A percentile compares a stretch with the other conserved stretches of the same genome.
Evolutionary conservation across 208 protist species (phyloP).

Genomic region (Leishmania gerbilli): DNA sequence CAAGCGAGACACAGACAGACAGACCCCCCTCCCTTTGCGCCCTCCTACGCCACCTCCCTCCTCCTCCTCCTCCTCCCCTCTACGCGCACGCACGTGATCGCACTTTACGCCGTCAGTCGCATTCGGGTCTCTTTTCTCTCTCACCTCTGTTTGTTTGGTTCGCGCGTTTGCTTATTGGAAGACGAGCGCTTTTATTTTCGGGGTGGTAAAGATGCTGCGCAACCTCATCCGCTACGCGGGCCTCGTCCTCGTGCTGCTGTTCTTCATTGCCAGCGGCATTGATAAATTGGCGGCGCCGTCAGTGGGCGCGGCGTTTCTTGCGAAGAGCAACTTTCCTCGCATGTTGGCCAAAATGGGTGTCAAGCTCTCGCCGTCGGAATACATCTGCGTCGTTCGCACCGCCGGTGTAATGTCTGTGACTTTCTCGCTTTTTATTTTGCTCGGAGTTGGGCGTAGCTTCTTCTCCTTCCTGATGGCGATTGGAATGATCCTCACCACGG

Average conservation of each 20-base stretch:
- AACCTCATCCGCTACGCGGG: constrained; percentile 65
- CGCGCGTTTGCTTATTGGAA: not conserved
- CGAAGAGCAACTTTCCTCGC: constrained; percentile 70
- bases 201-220: constrained; percentile 30
- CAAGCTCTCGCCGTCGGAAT: constrained; percentile 37
- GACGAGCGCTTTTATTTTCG: not conserved
- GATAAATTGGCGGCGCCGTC: constrained; percentile 53
- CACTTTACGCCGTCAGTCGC: not conserved
- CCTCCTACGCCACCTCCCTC: not conserved
- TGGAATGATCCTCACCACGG: constrained; percentile 44
- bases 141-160: not conserved
- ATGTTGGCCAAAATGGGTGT: constrained; percentile 39
- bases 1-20: not conserved
- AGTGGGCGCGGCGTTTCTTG: constrained; percentile 42
- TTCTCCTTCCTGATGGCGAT: constrained; percentile 77
- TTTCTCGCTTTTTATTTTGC: constrained; percentile 81
- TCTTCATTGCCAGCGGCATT: constrained; percentile 64
- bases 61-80: not conserved
- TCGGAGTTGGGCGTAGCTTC: constrained; percentile 80
- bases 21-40: not conserved
- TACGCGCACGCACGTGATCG: not conserved
- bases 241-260: constrained; percentile 50
- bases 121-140: not conserved
- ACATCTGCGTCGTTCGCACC: constrained; percentile 51
- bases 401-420: constrained; percentile 64